A percentile compares a stretch with the other conserved stretches of the same genome.
Conservation (phyloP, 2,329 filamentous ascomycete genomes). For the Hymenoscyphus occultus region DNA sequence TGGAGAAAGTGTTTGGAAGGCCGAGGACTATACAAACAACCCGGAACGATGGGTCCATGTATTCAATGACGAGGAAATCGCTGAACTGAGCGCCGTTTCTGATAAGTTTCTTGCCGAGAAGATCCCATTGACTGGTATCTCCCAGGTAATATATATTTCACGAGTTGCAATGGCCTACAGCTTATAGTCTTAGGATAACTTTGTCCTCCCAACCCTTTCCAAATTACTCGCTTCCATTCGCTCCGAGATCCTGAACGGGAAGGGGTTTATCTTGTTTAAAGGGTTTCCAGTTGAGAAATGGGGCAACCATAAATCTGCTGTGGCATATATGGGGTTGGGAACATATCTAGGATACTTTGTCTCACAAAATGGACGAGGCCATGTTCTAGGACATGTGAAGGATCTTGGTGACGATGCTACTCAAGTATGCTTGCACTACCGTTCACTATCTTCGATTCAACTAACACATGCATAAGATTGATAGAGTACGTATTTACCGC, state of each 20-base stretch:
- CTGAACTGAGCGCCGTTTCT: conserved; percentile 63
- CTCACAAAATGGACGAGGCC: conserved; percentile 78
- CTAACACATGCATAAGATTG: conserved; percentile 46
- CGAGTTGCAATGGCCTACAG: neutral
- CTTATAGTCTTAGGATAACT: conserved; percentile 44
- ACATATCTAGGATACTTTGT: conserved; percentile 86
- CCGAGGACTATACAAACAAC: conserved; percentile 35
- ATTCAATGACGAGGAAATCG: conserved; percentile 64
- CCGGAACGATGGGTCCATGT: conserved; percentile 62
- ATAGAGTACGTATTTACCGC: conserved; percentile 85
- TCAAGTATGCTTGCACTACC: conserved; percentile 30
- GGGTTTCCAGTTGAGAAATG: conserved; percentile 74
- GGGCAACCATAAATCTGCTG: conserved; percentile 75
- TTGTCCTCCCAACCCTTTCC: conserved; percentile 57
- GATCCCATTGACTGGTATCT: conserved; percentile 69
- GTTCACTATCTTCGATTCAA: neutral
- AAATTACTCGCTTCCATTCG: conserved; percentile 53
- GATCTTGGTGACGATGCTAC: conserved; percentile 78
- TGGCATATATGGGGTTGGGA: conserved; percentile 87
- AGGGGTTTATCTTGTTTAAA: conserved; percentile 89
- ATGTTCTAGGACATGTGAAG: conserved; percentile 86
- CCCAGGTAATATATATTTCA: conserved; percentile 43
- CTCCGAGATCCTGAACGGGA: conserved; percentile 72
- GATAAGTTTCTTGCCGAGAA: conserved; percentile 66
- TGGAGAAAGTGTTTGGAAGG: conserved; percentile 70